Conservation (phyloP, 352 stramenopile species). For the Phytophthora citrophthora region DNA sequence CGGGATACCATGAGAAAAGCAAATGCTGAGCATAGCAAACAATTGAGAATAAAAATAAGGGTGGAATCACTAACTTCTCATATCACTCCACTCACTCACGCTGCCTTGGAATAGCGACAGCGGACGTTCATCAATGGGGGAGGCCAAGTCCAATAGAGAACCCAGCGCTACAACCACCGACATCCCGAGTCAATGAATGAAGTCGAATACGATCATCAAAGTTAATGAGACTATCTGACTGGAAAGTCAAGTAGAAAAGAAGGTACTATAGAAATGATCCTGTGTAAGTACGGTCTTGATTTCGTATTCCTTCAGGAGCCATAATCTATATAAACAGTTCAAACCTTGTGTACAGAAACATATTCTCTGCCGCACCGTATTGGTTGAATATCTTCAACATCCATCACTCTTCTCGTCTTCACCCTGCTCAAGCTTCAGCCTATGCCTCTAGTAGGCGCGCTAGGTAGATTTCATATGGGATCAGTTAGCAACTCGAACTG, state of each 20-base stretch:
- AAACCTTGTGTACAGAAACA: no score
- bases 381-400: not conserved
- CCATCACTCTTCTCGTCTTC: no score
- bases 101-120: conserved; percentile 50
- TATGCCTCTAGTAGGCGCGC: no score
- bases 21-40: no score
- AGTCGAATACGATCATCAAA: conserved; percentile 3
- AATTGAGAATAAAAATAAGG: not conserved
- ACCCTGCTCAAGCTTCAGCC: no score
- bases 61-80: not conserved
- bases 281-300: conserved; percentile 16
- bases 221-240: conserved; percentile 1
- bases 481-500: no score
- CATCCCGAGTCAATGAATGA: conserved; percentile 25
- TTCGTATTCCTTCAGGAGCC: not conserved
- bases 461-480: no score
- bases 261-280: conserved; percentile 15
- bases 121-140: conserved; percentile 48
- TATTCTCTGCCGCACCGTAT: not conserved
- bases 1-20: no score
- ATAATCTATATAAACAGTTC: not conserved
- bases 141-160: conserved; percentile 25
- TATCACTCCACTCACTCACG: conserved; percentile 37
- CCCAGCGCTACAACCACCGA: conserved; percentile 5
- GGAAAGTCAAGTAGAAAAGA: conserved; percentile 2